Evolutionary conservation across 768 basidiomycete species (phyloP).

Genomic region (Mycena galericulata): DNA sequence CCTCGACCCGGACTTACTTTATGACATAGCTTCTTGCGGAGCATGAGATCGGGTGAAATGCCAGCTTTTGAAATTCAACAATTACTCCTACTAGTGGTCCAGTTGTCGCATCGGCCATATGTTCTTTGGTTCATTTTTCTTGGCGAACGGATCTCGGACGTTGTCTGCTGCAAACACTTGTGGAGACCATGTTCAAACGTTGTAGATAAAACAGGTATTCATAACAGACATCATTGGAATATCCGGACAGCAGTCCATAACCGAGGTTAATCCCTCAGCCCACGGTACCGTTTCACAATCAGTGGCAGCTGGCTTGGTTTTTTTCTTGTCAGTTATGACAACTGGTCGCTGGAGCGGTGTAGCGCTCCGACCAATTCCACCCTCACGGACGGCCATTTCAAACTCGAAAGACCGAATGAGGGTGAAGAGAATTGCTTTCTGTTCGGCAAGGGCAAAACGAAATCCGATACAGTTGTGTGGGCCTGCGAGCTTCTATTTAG

Average conservation of each 20-base stretch:
- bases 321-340: not conserved
- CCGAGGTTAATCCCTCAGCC: too few species aligned
- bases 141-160: too few species aligned
- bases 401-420: slow-evolving; percentile 63
- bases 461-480: slow-evolving; percentile 76
- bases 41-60: slow-evolving; percentile 80
- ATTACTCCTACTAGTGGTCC: too few species aligned
- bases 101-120: too few species aligned
- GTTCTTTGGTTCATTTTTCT: too few species aligned
- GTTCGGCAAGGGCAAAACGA: slow-evolving; percentile 73
- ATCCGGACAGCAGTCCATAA: too few species aligned
- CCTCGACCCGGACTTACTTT: slow-evolving; percentile 7
- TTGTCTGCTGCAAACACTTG: too few species aligned
- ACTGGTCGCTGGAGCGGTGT: not conserved
- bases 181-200: too few species aligned
- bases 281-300: slow-evolving; percentile 16
- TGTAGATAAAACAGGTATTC: too few species aligned
- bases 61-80: too few species aligned
- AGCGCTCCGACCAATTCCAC: slow-evolving; percentile 16
- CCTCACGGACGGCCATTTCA: slow-evolving; percentile 37
- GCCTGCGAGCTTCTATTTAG: too few species aligned
- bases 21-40: slow-evolving; percentile 83
- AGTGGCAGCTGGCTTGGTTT: slow-evolving; percentile 3
- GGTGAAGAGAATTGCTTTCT: slow-evolving; percentile 54
- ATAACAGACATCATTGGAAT: too few species aligned